These are phyloP conservation scores for Thermoascus crustaceus DNA, from an alignment of 2,329 filamentous ascomycete genomes.

Conservation along the genomic window DNA sequence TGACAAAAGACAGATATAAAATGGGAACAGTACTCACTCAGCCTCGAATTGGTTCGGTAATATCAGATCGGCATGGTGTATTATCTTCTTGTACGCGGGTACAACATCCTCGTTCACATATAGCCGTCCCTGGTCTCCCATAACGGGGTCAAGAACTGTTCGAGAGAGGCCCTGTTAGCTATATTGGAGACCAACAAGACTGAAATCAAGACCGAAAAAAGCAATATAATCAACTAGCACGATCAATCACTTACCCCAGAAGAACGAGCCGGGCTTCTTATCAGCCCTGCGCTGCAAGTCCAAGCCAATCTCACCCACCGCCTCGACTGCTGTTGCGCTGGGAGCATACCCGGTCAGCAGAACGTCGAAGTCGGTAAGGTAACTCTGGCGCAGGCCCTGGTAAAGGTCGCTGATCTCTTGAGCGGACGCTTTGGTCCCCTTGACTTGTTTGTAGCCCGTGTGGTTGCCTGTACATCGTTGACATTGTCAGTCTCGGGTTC, in stretches of 20 bases:
- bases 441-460: slow-evolving; percentile 82
- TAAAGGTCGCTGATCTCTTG: slow-evolving; percentile 79
- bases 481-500: background rate
- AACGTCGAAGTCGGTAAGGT: slow-evolving; percentile 84
- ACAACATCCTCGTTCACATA: slow-evolving; percentile 91
- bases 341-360: slow-evolving; percentile 93
- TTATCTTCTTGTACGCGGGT: slow-evolving; percentile 74
- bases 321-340: slow-evolving; percentile 72
- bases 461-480: slow-evolving; percentile 66
- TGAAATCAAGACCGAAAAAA: too few species aligned
- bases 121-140: slow-evolving; percentile 89
- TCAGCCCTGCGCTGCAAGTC: slow-evolving; percentile 64
- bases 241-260: slow-evolving; percentile 73
- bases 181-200: background rate
- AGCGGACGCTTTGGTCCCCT: slow-evolving; percentile 72
- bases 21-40: too few species aligned
- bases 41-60: slow-evolving; percentile 96
- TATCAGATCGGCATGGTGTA: slow-evolving; percentile 80
- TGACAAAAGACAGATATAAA: too few species aligned
- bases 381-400: slow-evolving; percentile 71
- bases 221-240: too few species aligned
- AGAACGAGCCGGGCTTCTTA: slow-evolving; percentile 66
- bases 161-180: background rate
- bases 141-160: slow-evolving; percentile 83
- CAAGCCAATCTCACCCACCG: slow-evolving; percentile 73